Percentiles rank a stretch among this genome's conserved stretches.
Evolutionary conservation across 2,329 filamentous ascomycete genomes (phyloP).

Genomic region (Huntiella bhutanensis): DNA sequence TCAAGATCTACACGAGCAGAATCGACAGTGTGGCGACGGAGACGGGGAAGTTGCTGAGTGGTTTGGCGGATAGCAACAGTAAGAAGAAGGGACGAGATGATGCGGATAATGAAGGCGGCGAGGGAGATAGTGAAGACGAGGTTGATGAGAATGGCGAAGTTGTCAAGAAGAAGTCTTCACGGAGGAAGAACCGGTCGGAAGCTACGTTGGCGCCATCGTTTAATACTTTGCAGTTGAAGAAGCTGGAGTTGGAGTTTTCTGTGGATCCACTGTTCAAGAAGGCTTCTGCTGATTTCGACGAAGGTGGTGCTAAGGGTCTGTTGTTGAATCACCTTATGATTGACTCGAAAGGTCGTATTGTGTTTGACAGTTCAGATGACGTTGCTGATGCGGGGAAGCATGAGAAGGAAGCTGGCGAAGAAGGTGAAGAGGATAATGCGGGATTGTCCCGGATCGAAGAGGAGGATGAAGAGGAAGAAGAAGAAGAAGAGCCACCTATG

Average conservation of each 20-base stretch:
- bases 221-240: conserved; percentile 76
- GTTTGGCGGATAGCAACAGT: conserved; percentile 70
- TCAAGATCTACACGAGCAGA: conserved; percentile 97
- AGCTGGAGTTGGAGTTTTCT: conserved; percentile 90
- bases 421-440: not conserved
- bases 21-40: conserved; percentile 97
- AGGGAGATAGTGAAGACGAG: conserved; percentile 33
- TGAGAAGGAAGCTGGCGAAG: conserved; percentile 10
- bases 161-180: conserved; percentile 44
- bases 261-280: conserved; percentile 99
- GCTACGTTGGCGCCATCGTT: conserved; percentile 85
- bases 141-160: conserved; percentile 44
- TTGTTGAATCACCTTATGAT: conserved; percentile 94
- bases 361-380: conserved; percentile 97
- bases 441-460: conserved; percentile 7
- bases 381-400: conserved; percentile 28
- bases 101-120: conserved; percentile 42
- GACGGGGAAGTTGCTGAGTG: conserved; percentile 85
- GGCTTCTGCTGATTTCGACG: conserved; percentile 92
- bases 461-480: conserved; percentile 24
- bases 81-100: conserved; percentile 50
- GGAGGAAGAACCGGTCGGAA: conserved; percentile 65
- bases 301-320: conserved; percentile 88
- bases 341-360: conserved; percentile 75
- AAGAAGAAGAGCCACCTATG: conserved; percentile 24